Base-by-base conservation (phyloP, 2,329 filamentous ascomycete species). In the Gnomoniopsis sp. region DNA sequence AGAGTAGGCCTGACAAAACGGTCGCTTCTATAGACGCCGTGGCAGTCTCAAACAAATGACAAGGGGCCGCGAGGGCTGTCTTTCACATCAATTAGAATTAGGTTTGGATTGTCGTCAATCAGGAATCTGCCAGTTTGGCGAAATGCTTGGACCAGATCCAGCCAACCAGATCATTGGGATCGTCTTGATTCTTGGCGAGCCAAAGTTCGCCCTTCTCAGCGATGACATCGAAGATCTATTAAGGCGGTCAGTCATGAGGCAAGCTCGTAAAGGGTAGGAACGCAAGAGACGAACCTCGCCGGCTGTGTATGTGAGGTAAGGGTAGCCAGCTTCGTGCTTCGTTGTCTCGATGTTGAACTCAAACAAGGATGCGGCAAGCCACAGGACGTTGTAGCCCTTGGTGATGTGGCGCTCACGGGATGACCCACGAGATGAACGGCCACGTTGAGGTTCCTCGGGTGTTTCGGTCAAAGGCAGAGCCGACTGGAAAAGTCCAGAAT, bases 61-160 rank as follows among this genome's bases (percentile, higher is more conserved):
- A 23, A 19, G 2, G 44, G 44, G 11, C 19, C 10, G 21, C 19
- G 23, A 47, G 23, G 10, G 23, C 11, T 11, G 19, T 47, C 44
- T 17, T 17, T 44, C 44, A 14, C 2, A 15, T 23, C 44, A 11
- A 47, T 47, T 23, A 23, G 21, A 19, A 23, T 47, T 10, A 22
- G 17, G 8, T 47, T 22, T 10, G 44, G 23, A 19, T 46, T 51
- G 3, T 26, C 41, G 30, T 47, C n/a, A 17, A 49, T 59, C 33
- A 62, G 55, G 75, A 74, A 68, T 85, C 83, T 51, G 82, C 83
- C 63, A 86, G 69, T 70, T 84, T 85, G 55, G 89, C 89, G 79
- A 99, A 99, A 76, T 99, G 95, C 74, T 97, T 97, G 68, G 93
- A 96, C 95, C 95, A 99, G 68, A 99, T 96, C 95, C 95, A 99